Evolutionary conservation across 345 rosid genomes (phyloP).

Genomic region (Citrus sp.): DNA sequence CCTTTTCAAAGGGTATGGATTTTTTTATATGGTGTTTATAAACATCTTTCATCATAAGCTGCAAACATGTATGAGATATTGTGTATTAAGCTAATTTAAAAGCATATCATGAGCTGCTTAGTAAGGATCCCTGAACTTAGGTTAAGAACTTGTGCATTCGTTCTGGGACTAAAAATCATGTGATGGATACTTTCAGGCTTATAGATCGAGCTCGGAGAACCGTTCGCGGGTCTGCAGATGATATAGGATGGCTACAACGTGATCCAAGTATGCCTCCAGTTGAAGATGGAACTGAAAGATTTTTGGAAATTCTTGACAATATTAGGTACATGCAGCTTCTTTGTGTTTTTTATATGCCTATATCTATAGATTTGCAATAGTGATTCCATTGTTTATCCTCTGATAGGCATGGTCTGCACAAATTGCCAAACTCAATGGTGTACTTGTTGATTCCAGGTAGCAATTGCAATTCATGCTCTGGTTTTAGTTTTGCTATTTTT

Average conservation of each 20-base stretch:
- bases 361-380: constrained; percentile 20
- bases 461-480: constrained; percentile 11
- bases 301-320: constrained; percentile 65
- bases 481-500: not conserved
- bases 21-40: constrained; percentile 13
- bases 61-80: not conserved
- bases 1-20: constrained; percentile 72
- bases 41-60: constrained; percentile 6
- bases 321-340: constrained; percentile 55
- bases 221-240: constrained; percentile 94
- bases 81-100: not conserved
- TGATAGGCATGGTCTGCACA: constrained; percentile 93
- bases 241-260: constrained; percentile 87
- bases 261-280: constrained; percentile 74
- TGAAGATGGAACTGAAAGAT: constrained; percentile 87
- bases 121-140: not conserved
- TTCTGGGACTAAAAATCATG: not conserved
- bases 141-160: not conserved
- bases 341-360: constrained; percentile 11
- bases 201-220: constrained; percentile 86
- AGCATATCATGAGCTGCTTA: not conserved
- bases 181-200: constrained; percentile 45
- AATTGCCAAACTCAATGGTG: constrained; percentile 72
- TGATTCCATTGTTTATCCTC: constrained; percentile 16
- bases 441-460: constrained; percentile 94